Evolutionary conservation across 2,329 filamentous ascomycete genomes (phyloP).

Genomic region (Exophiala viscosa): DNA sequence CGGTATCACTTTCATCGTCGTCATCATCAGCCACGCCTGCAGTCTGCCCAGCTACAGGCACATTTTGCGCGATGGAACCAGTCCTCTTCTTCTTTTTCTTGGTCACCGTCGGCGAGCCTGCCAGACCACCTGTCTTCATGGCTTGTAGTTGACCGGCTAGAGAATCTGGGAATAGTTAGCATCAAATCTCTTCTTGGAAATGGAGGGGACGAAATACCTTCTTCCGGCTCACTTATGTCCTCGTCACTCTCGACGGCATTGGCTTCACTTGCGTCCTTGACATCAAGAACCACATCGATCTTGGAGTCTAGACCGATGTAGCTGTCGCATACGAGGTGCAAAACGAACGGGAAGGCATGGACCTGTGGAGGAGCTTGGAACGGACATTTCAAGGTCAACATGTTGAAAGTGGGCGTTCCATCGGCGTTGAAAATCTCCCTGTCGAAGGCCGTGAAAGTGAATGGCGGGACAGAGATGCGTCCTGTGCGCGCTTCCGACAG

Average conservation of each 20-base stretch:
- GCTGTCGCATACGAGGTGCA: constrained; percentile 90
- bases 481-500: constrained; percentile 89
- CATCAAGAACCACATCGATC: constrained; percentile 81
- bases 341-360: constrained; percentile 89
- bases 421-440: constrained; percentile 73
- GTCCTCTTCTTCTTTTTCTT: constrained; percentile 54
- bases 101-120: constrained; percentile 48
- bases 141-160: constrained; percentile 87
- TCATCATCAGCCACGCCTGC: constrained; percentile 61
- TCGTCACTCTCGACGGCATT: constrained; percentile 70
- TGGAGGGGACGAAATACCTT: constrained; percentile 63
- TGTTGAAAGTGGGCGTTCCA: constrained; percentile 84
- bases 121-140: constrained; percentile 63
- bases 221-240: constrained; percentile 95
- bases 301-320: constrained; percentile 93
- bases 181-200: not conserved
- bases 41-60: constrained; percentile 58
- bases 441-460: constrained; percentile 91
- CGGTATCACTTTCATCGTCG: constrained; percentile 60
- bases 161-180: constrained; percentile 58
- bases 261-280: constrained; percentile 85
- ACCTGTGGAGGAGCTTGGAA: constrained; percentile 91
- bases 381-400: constrained; percentile 95
- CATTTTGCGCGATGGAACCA: constrained; percentile 58
- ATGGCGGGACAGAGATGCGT: constrained; percentile 93